Percentiles rank a stretch among this genome's conserved stretches.
Conservation (phyloP, 1,284 basidiomycete genomes). For the Cryptococcus sp. region DNA sequence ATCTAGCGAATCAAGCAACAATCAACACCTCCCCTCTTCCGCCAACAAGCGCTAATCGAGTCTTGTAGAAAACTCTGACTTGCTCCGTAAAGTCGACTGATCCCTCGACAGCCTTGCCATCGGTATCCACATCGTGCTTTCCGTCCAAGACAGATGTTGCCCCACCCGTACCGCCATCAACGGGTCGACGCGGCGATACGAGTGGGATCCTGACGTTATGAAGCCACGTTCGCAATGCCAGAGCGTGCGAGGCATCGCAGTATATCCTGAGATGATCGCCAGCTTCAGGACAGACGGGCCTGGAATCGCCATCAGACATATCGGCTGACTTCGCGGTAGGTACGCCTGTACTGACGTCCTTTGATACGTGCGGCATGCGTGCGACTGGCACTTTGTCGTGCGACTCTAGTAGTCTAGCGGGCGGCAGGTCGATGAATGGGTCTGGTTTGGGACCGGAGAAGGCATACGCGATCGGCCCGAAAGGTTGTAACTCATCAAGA, state of each 20-base stretch:
- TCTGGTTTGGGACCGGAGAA: constrained; percentile 43
- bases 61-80: constrained; percentile 27
- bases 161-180: neutral
- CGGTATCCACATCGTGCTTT: constrained; percentile 6
- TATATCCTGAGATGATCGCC: constrained; percentile 48
- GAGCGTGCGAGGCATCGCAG: constrained; percentile 32
- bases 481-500: constrained; percentile 12
- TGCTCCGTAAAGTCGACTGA: constrained; percentile 3
- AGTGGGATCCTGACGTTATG: constrained; percentile 20
- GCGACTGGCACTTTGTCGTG: constrained; percentile 11
- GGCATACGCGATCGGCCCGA: constrained; percentile 22
- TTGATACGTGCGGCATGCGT: too few species aligned
- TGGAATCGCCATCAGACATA: neutral
- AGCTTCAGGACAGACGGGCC: constrained; percentile 30
- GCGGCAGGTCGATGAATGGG: constrained; percentile 31
- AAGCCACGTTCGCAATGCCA: constrained; percentile 42
- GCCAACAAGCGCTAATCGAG: constrained; percentile 36
- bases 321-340: neutral
- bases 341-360: neutral
- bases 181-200: constrained; percentile 3
- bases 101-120: neutral
- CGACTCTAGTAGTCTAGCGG: constrained; percentile 7
- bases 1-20: constrained; percentile 25
- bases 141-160: too few species aligned
- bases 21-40: constrained; percentile 40